Base-by-base conservation (phyloP, 2,329 filamentous ascomycete genomes). In the Xylariaceae sp. region DNA sequence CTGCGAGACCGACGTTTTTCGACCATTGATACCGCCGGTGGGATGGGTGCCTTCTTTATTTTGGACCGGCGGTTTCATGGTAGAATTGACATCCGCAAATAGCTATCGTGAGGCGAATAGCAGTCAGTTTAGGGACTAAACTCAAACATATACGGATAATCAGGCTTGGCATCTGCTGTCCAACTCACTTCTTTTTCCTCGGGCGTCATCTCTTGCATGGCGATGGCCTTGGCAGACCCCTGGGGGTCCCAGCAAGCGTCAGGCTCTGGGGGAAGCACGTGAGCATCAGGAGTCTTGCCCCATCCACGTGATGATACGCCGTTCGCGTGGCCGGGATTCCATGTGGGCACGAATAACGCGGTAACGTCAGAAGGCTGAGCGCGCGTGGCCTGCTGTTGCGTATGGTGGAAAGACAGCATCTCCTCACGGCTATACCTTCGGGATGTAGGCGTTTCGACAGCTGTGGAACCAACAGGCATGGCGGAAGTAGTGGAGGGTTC, bases 61-160 rank as follows among this genome's bases (percentile, higher is more conserved):
- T 70, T 90, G 88, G 37, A 86, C 84, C 17, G 90, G 89, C 7
- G 90, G 88, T 75, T 97, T 97, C 66, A 97, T 79, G 39, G 92
- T 89, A 42, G 94, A 97, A 74, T 97, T 99, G 71, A 99, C 92
- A 64, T 95, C 94, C 54, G 83, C 76, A 74, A 97, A 97, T 64
- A 89, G 78, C 88, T 96, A 57, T 10, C 73, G 66, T 50, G 44
- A 47, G 39, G 17, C 3, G 9, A 58, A 65, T 61, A 61, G 72
- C 63, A 71, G 65, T 61, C 18, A 34, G 1, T 65, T 66, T 68
- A 64, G 54, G 57, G 50, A 23, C 48, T 55, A 53, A n/a, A 44
- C 15, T 42, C 44, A 17, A n/a, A 30, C 11, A 34, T 5, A 30
- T 30, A 30, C 5, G 23, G 23, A 30, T 30, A 30, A 30, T 4